A percentile compares a stretch with the other conserved stretches of the same genome.
phyloP scores from a whole-genome alignment of 2,329 filamentous ascomycete species.

The Colletotrichum sp. region DNA sequence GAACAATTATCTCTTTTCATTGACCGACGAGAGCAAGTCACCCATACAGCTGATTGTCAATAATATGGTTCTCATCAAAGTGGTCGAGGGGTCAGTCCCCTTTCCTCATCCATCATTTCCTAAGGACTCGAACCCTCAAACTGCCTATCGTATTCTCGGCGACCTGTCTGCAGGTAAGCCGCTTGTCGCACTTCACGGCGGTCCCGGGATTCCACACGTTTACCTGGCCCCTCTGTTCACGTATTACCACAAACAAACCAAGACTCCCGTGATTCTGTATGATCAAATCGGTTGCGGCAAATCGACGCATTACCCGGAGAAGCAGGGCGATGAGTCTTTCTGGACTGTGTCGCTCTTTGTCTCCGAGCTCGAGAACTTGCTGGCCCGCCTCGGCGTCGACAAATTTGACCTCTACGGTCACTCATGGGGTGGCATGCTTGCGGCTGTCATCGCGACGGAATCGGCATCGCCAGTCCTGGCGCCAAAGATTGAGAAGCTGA shows the following conservation, averaged over 20 bases:
- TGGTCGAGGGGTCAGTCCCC: background rate
- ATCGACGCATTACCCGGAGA: constrained; percentile 52
- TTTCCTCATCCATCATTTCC: background rate
- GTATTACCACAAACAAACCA: background rate
- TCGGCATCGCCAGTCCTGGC: constrained; percentile 14
- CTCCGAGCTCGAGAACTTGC: constrained; percentile 52
- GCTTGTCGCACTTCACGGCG: background rate
- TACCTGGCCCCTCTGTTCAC: background rate
- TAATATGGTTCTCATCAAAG: background rate
- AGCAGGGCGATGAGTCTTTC: constrained; percentile 42
- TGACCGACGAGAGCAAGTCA: background rate
- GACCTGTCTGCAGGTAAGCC: background rate
- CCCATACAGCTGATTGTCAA: background rate
- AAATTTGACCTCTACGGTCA: constrained; percentile 52
- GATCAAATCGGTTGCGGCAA: constrained; percentile 57
- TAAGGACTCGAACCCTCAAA: background rate
- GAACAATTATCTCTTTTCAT: background rate
- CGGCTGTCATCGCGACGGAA: constrained; percentile 39
- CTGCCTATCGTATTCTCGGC: background rate
- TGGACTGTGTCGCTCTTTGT: constrained; percentile 54
- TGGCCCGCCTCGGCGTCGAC: constrained; percentile 42
- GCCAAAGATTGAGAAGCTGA: constrained; percentile 28
- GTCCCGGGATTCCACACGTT: background rate
- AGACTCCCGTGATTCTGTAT: constrained; percentile 53
- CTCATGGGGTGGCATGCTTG: constrained; percentile 59